Percentiles rank a stretch among this genome's conserved stretches.
Conservation (phyloP, 768 basidiomycete genomes). For the Hygrophoropsis aurantiaca region DNA sequence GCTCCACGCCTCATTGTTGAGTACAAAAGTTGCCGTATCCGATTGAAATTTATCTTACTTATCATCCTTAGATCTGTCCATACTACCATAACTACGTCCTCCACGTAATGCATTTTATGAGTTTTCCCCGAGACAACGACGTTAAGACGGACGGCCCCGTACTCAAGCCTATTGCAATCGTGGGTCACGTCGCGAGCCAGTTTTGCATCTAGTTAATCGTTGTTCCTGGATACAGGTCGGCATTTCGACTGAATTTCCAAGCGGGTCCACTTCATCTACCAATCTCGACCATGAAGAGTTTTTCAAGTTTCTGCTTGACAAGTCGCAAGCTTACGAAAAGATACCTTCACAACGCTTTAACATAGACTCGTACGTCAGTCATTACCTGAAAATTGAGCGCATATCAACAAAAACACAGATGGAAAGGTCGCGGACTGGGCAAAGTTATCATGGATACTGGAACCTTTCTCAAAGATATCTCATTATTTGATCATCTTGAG, state of each 20-base stretch:
- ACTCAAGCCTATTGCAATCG: constrained; percentile 2
- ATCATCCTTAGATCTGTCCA: too few relatives aligned
- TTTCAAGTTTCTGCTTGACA: constrained; percentile 35
- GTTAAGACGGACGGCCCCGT: too few relatives aligned
- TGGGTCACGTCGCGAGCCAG: background rate
- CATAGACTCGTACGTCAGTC: constrained; percentile 28
- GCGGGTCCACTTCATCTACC: constrained; percentile 21
- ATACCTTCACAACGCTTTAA: constrained; percentile 34
- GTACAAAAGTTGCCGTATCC: too few relatives aligned
- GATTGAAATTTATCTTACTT: too few relatives aligned
- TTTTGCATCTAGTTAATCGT: background rate
- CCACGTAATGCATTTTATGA: too few relatives aligned
- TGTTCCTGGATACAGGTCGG: constrained; percentile 30
- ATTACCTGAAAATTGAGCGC: too few relatives aligned
- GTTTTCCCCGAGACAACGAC: too few relatives aligned
- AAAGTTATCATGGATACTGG: constrained; percentile 30
- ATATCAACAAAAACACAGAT: constrained; percentile 15
- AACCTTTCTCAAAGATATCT: constrained; percentile 38
- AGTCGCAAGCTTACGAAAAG: constrained; percentile 30
- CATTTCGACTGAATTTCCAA: constrained; percentile 39
- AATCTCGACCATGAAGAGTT: constrained; percentile 37
- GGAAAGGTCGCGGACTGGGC: constrained; percentile 24
- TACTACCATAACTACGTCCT: too few relatives aligned
- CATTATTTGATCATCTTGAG: constrained; percentile 37
- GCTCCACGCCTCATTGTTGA: too few relatives aligned